Percentiles rank a stretch among this genome's conserved stretches.
Conservation (phyloP, 2,329 filamentous ascomycete genomes). For the Leptographium radiaticola region DNA sequence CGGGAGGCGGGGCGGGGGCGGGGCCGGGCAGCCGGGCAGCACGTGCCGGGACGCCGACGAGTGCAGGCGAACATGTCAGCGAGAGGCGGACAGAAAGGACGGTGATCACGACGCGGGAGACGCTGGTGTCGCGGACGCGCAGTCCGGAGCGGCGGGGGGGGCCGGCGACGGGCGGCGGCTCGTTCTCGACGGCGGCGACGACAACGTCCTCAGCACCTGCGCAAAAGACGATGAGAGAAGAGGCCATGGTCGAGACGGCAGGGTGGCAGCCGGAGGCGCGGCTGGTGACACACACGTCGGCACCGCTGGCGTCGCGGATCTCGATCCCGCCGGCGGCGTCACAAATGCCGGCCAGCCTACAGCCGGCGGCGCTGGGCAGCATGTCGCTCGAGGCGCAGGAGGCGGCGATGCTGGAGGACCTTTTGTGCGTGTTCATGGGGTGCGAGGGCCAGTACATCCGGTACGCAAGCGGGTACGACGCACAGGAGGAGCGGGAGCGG, state of each 20-base stretch:
- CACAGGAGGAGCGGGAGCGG: slow-evolving; percentile 72
- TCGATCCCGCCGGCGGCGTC: slow-evolving; percentile 56
- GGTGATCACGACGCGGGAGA: slow-evolving; percentile 47
- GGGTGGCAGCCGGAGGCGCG: slow-evolving; percentile 72
- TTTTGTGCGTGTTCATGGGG: slow-evolving; percentile 94
- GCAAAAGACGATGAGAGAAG: no score
- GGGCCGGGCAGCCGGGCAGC: background rate
- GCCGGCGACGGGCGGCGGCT: slow-evolving; percentile 2
- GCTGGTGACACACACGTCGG: slow-evolving; percentile 52
- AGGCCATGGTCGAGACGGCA: background rate
- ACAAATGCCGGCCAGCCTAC: slow-evolving; percentile 53
- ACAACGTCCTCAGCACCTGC: slow-evolving; percentile 15
- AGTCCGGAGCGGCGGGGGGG: slow-evolving; percentile 38
- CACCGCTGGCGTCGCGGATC: slow-evolving; percentile 54
- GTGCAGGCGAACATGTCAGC: slow-evolving; percentile 21
- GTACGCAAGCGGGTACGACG: slow-evolving; percentile 71
- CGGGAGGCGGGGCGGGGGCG: background rate
- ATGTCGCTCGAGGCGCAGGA: slow-evolving; percentile 75
- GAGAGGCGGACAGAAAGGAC: slow-evolving; percentile 43
- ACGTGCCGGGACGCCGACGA: background rate
- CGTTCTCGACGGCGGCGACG: slow-evolving; percentile 16
- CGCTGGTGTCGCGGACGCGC: slow-evolving; percentile 41
- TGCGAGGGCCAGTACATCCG: slow-evolving; percentile 97
- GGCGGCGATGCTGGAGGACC: slow-evolving; percentile 72
- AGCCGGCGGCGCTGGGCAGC: slow-evolving; percentile 54